A percentile compares a stretch with the other conserved stretches of the same genome.
phyloP scores from a whole-genome alignment of 2,329 filamentous ascomycete species.

The Neonectria hederae region DNA sequence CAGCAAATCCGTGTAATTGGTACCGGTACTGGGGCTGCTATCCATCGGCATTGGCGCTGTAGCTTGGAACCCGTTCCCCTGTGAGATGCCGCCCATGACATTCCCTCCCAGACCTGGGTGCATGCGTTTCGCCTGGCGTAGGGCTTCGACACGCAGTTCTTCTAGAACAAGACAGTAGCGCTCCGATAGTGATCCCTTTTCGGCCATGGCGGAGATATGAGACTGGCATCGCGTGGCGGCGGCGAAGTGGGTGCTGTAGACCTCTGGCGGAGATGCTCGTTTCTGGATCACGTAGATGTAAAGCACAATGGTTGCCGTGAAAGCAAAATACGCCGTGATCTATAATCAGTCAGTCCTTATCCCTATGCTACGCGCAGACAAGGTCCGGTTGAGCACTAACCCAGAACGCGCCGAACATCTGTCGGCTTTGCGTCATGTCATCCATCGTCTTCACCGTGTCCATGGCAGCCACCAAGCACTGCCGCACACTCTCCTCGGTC shows the following conservation, averaged over 20 bases:
- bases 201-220: slow-evolving; percentile 36
- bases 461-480: slow-evolving; percentile 36
- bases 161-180: slow-evolving; percentile 38
- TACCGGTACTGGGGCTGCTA: slow-evolving; percentile 26
- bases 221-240: slow-evolving; percentile 35
- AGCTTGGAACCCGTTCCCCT: slow-evolving; percentile 26
- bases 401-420: slow-evolving; percentile 40
- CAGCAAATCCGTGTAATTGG: slow-evolving; percentile 36
- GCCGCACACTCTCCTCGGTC: slow-evolving; percentile 32
- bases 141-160: slow-evolving; percentile 34
- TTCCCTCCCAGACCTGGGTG: slow-evolving; percentile 24
- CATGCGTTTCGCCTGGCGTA: slow-evolving; percentile 34
- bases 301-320: slow-evolving; percentile 38
- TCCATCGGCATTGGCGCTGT: slow-evolving; percentile 14
- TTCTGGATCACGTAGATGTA: slow-evolving; percentile 42
- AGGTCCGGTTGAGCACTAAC: slow-evolving; percentile 3
- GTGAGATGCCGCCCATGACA: slow-evolving; percentile 1
- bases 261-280: slow-evolving; percentile 32
- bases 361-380: accelerated
- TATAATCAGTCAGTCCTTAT: slow-evolving; percentile 3
- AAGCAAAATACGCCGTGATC: slow-evolving; percentile 41
- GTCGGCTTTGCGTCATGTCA: slow-evolving; percentile 34
- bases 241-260: slow-evolving; percentile 31
- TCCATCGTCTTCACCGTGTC: slow-evolving; percentile 34
- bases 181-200: slow-evolving; percentile 36